Percentiles rank a stretch among this genome's conserved stretches.
These are phyloP conservation scores for Phytophthora tubulina DNA, from an alignment of 352 stramenopile genomes.

Conservation along the genomic window DNA sequence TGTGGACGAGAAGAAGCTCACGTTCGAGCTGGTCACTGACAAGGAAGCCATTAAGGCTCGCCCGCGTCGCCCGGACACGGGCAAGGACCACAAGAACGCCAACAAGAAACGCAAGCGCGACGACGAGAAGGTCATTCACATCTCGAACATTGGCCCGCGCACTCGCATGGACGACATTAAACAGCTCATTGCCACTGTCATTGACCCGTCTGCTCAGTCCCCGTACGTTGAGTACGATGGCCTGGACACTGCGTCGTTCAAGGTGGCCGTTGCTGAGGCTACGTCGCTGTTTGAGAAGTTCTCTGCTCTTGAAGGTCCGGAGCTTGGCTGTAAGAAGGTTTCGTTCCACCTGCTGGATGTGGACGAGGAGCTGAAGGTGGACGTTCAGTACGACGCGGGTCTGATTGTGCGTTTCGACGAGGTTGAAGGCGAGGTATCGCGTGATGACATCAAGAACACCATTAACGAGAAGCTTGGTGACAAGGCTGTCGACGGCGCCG, in stretches of 20 bases:
- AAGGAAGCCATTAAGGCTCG: slow-evolving; percentile 75
- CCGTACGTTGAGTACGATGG: slow-evolving; percentile 88
- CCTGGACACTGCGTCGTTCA: slow-evolving; percentile 79
- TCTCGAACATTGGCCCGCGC: slow-evolving; percentile 80
- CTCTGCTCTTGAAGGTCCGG: slow-evolving; percentile 55
- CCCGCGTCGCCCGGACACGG: slow-evolving; percentile 55
- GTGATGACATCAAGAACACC: slow-evolving; percentile 88
- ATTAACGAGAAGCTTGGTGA: slow-evolving; percentile 87
- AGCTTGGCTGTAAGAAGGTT: slow-evolving; percentile 83
- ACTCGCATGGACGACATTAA: slow-evolving; percentile 88
- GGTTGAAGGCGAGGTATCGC: slow-evolving; percentile 81
- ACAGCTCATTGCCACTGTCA: slow-evolving; percentile 71
- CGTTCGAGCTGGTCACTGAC: slow-evolving; percentile 84
- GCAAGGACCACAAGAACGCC: slow-evolving; percentile 56
- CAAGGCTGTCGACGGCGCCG: slow-evolving; percentile 64
- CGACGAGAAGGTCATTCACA: slow-evolving; percentile 81
- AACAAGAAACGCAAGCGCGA: slow-evolving; percentile 83
- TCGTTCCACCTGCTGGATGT: slow-evolving; percentile 79
- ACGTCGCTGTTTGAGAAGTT: slow-evolving; percentile 82
- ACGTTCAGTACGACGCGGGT: slow-evolving; percentile 85
- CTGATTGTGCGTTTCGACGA: slow-evolving; percentile 88
- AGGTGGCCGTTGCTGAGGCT: slow-evolving; percentile 57
- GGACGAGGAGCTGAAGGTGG: slow-evolving; percentile 76
- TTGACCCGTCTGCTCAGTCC: slow-evolving; percentile 56
- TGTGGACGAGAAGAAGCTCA: slow-evolving; percentile 70